Conservation (phyloP, 108 stramenopile genomes). For the Pseudonitzschia pungens region DNA sequence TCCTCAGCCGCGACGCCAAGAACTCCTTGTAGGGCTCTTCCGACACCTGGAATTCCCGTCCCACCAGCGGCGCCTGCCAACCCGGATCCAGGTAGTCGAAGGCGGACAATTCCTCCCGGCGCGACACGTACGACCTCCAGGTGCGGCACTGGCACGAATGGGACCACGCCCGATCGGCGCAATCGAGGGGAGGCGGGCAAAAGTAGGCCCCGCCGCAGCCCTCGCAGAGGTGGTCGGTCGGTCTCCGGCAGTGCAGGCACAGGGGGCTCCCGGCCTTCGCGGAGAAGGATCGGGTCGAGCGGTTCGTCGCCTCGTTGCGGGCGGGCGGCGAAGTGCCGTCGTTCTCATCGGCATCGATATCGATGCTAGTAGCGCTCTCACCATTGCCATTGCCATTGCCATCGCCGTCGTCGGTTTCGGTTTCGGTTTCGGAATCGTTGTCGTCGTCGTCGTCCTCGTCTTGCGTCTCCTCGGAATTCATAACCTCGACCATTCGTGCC, state of each 20-base stretch:
- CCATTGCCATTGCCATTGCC: conserved; percentile 16
- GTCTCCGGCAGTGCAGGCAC: conserved; percentile 78
- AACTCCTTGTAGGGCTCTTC: conserved; percentile 59
- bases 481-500: conserved; percentile 46
- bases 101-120: conserved; percentile 50
- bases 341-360: conserved; percentile 15
- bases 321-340: neutral
- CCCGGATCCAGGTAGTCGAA: conserved; percentile 43
- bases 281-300: too few relatives aligned
- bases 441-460: conserved; percentile 14
- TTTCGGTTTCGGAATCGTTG: conserved; percentile 8
- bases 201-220: conserved; percentile 73
- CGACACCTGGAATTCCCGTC: conserved; percentile 51
- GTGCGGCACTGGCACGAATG: conserved; percentile 78
- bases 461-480: conserved; percentile 42
- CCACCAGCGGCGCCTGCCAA: conserved; percentile 57
- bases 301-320: neutral
- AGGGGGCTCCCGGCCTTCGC: conserved; percentile 49
- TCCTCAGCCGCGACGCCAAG: conserved; percentile 39
- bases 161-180: conserved; percentile 62
- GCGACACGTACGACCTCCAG: conserved; percentile 67
- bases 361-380: neutral
- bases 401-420: conserved; percentile 25
- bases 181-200: conserved; percentile 48
- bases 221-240: conserved; percentile 49